Conservation (phyloP, 306 rosid species). For the Rosa chinensis region DNA sequence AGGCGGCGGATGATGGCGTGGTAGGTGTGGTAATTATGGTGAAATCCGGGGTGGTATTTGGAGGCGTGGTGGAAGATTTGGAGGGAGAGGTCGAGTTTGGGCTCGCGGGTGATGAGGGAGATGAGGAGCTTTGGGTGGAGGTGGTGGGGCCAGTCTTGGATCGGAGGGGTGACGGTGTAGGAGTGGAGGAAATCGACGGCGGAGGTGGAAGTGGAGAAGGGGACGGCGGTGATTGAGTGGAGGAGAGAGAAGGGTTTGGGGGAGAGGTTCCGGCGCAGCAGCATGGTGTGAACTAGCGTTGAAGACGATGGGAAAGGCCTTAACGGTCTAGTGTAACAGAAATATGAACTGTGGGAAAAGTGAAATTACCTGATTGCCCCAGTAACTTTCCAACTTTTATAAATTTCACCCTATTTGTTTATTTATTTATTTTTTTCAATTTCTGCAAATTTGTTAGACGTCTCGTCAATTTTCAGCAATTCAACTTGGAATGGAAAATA, state of each 20-base stretch:
- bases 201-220: not conserved
- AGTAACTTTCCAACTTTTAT: too few relatives aligned
- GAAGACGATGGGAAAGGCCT: too few relatives aligned
- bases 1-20: conserved; percentile 64
- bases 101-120: conserved; percentile 57
- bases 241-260: conserved; percentile 2
- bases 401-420: too few relatives aligned
- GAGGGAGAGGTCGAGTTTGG: conserved; percentile 63
- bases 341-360: not conserved
- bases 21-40: conserved; percentile 62
- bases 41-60: conserved; percentile 44
- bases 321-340: not conserved
- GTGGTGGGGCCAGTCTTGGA: conserved; percentile 72
- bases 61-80: conserved; percentile 68
- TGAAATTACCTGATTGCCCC: too few relatives aligned
- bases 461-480: too few relatives aligned
- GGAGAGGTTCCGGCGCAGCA: not conserved
- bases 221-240: conserved; percentile 13
- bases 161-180: conserved; percentile 64
- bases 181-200: conserved; percentile 25
- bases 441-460: too few relatives aligned
- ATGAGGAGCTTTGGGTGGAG: conserved; percentile 57
- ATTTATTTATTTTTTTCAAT: too few relatives aligned
- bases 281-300: not conserved
- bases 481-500: too few relatives aligned